Evolutionary conservation across 768 basidiomycete genomes (phyloP).

Genomic region (Suillus paluster): DNA sequence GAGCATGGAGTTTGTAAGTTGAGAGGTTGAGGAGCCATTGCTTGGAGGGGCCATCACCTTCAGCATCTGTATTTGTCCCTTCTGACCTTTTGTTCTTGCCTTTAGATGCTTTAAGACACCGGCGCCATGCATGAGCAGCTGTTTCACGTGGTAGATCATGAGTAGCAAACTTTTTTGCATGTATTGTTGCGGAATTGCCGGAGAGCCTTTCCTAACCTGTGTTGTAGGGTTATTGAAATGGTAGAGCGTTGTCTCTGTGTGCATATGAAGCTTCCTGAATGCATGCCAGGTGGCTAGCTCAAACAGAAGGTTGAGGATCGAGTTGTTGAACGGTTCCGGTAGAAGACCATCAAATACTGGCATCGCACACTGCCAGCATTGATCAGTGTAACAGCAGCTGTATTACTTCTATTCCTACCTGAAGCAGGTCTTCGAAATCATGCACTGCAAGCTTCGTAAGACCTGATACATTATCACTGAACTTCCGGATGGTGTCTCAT

Average conservation of each 20-base stretch:
- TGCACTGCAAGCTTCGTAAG: constrained; percentile 40
- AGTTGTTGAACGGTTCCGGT: constrained; percentile 11
- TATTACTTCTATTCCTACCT: constrained; percentile 19
- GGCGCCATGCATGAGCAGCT: constrained; percentile 1
- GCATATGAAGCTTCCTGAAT: constrained; percentile 19
- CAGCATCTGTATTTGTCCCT: too few species aligned
- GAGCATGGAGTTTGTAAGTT: constrained; percentile 39
- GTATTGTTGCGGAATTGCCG: constrained; percentile 27
- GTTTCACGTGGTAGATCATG: too few species aligned
- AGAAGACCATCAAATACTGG: constrained; percentile 20
- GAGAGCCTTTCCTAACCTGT: constrained; percentile 19
- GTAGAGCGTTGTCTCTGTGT: constrained; percentile 16
- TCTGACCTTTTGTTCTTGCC: neutral
- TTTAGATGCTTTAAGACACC: neutral
- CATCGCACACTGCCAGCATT: constrained; percentile 14
- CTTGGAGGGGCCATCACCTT: too few species aligned
- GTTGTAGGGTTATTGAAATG: constrained; percentile 13
- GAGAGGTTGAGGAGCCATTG: constrained; percentile 8
- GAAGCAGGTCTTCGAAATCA: constrained; percentile 43
- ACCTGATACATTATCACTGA: constrained; percentile 35
- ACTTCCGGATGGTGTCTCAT: constrained; percentile 30
- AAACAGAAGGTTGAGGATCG: constrained; percentile 19
- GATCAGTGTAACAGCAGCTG: too few species aligned
- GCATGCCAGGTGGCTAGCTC: constrained; percentile 23
- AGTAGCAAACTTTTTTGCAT: constrained; percentile 24